Conservation (phyloP, 1,284 basidiomycete genomes). For the Porodaedalea pini region DNA sequence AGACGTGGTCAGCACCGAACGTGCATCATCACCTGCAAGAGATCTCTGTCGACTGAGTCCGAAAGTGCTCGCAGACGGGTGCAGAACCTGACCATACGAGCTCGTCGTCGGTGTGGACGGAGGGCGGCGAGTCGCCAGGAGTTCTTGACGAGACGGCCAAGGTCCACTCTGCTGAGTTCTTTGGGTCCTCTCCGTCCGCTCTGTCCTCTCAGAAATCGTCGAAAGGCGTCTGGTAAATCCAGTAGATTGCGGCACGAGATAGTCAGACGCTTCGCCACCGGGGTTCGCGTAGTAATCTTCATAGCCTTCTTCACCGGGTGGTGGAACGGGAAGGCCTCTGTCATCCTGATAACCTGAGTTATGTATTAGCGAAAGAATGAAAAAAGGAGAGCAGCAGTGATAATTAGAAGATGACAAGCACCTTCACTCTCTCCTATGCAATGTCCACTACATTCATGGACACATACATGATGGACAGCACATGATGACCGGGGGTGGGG, state of each 20-base stretch:
- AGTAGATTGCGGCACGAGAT: conserved; percentile 13
- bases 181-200: conserved; percentile 12
- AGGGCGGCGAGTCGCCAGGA: conserved; percentile 12
- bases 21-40: background rate
- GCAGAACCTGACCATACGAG: conserved; percentile 19
- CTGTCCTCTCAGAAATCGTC: conserved; percentile 21
- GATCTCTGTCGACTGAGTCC: conserved; percentile 3
- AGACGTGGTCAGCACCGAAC: conserved; percentile 44
- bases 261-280: background rate
- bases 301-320: conserved; percentile 13
- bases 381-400: background rate
- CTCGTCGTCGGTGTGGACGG: conserved; percentile 20
- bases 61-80: conserved; percentile 14
- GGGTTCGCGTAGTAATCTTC: conserved; percentile 4
- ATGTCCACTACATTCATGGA: background rate
- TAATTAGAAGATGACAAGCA: conserved; percentile 27
- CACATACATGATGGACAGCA: background rate
- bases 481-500: background rate
- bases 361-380: conserved; percentile 1
- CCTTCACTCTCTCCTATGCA: conserved; percentile 30
- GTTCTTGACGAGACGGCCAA: conserved; percentile 17
- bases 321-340: conserved; percentile 15
- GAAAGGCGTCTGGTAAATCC: conserved; percentile 17
- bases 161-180: conserved; percentile 15
- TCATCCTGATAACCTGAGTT: conserved; percentile 12